These are phyloP conservation scores for Kregervanrija pseudodelftensis DNA, from an alignment of 805 yeast species.

Conservation along the genomic window DNA sequence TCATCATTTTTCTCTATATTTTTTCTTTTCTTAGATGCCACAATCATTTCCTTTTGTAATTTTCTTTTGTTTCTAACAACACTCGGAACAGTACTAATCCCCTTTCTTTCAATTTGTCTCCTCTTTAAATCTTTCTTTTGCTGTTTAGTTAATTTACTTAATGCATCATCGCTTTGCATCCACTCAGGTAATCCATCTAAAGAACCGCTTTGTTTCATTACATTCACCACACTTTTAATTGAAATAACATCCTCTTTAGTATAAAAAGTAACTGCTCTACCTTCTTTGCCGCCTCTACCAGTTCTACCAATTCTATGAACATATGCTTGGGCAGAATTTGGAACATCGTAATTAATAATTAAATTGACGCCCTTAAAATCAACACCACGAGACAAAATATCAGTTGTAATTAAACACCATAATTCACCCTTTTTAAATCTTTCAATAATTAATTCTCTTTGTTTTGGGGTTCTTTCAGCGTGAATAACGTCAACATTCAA, in stretches of 20 bases:
- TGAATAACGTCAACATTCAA: conserved; percentile 93
- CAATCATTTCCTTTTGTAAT: conserved; percentile 63
- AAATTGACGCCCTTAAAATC: conserved; percentile 94
- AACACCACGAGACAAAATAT: conserved; percentile 92
- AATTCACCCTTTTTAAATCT: conserved; percentile 83
- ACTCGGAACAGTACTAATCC: conserved; percentile 80
- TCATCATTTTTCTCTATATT: too few species aligned
- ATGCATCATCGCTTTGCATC: conserved; percentile 54
- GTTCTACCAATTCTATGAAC: conserved; percentile 99
- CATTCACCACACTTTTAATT: conserved; percentile 80
- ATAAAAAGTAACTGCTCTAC: conserved; percentile 85
- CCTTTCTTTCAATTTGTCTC: conserved; percentile 55
- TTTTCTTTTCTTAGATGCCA: conserved; percentile 63
- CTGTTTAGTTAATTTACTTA: conserved; percentile 55
- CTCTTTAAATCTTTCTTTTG: conserved; percentile 56
- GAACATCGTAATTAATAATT: conserved; percentile 95
- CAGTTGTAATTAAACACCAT: conserved; percentile 96
- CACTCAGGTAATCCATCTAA: conserved; percentile 59
- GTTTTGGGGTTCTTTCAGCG: conserved; percentile 85
- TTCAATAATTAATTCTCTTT: conserved; percentile 79
- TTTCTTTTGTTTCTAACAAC: conserved; percentile 57
- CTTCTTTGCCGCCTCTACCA: conserved; percentile 87
- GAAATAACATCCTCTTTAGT: conserved; percentile 80
- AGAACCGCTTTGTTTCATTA: conserved; percentile 89
- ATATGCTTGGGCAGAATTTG: conserved; percentile 86